Conservation (phyloP, 495 filamentous ascomycete species). For the Penicillium paradoxum region DNA sequence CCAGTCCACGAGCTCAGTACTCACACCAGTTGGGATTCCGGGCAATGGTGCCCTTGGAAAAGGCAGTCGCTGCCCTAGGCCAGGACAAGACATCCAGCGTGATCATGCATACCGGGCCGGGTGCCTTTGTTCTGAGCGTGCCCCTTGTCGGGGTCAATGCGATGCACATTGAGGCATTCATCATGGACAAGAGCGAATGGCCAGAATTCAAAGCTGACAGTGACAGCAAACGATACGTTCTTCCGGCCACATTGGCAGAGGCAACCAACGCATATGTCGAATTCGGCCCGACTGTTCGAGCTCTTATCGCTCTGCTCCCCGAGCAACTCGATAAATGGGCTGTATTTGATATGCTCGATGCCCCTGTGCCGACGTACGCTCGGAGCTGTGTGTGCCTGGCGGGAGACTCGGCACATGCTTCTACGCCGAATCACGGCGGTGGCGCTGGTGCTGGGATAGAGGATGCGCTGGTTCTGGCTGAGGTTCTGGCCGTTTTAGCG, state of each 20-base stretch:
- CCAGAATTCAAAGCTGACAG: no score
- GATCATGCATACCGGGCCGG: conserved; percentile 41
- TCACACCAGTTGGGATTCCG: conserved; percentile 49
- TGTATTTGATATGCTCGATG: conserved; percentile 50
- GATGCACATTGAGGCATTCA: conserved; percentile 39
- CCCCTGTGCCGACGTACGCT: no score
- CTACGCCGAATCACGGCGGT: no score
- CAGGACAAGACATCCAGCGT: conserved; percentile 42
- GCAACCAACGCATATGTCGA: background rate
- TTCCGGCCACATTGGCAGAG: background rate
- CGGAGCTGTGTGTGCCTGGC: no score
- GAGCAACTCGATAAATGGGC: conserved; percentile 39
- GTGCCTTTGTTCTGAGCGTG: conserved; percentile 44
- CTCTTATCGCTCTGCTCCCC: background rate
- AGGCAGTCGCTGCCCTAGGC: conserved; percentile 45
- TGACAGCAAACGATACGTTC: background rate
- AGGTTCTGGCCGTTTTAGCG: no score
- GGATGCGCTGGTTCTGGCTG: no score
- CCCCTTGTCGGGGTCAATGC: conserved; percentile 43
- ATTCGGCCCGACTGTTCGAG: background rate
- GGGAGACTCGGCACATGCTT: no score
- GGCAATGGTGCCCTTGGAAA: conserved; percentile 46
- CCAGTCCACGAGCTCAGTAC: conserved; percentile 37
- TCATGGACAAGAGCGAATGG: conserved; percentile 36
- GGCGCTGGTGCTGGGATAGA: no score